A percentile compares a stretch with the other conserved stretches of the same genome.
Conservation (phyloP, 805 yeast genomes). For the Kodamaea laetipori region DNA sequence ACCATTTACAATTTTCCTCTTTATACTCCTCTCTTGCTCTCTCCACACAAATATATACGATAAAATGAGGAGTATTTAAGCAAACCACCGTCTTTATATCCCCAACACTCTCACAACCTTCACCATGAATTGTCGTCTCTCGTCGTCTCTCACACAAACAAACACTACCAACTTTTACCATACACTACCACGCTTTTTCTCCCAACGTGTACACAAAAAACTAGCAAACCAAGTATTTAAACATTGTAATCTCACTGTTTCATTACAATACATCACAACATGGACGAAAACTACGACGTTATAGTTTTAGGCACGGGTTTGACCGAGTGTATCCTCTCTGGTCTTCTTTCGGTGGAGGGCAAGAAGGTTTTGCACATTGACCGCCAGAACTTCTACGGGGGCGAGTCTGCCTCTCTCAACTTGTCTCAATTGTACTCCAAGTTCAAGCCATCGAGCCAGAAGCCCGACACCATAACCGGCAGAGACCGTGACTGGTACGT, state of each 20-base stretch:
- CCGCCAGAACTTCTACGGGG: conserved; percentile 95
- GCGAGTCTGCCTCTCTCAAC: conserved; percentile 83
- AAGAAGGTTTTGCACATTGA: conserved; percentile 96
- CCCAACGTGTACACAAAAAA: conserved; percentile 11
- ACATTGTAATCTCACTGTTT: neutral
- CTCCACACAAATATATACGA: too few species aligned
- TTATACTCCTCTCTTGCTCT: too few species aligned
- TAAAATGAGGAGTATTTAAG: too few species aligned
- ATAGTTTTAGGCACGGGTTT: conserved; percentile 94
- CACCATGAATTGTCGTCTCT: neutral
- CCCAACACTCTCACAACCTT: neutral
- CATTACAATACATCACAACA: conserved; percentile 25
- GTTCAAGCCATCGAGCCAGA: conserved; percentile 75
- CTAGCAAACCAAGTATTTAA: conserved; percentile 8
- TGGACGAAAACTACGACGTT: conserved; percentile 97
- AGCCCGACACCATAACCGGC: conserved; percentile 72
- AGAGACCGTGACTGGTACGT: conserved; percentile 98
- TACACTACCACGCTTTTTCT: neutral
- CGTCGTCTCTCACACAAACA: conserved; percentile 3
- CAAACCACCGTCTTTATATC: too few species aligned
- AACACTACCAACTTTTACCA: conserved; percentile 1
- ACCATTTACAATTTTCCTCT: too few species aligned
- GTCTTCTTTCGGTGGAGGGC: conserved; percentile 94
- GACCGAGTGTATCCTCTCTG: conserved; percentile 94
- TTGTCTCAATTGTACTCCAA: conserved; percentile 70